phyloP scores from a whole-genome alignment of 768 basidiomycete genomes.

The Lactifluus volemus region DNA sequence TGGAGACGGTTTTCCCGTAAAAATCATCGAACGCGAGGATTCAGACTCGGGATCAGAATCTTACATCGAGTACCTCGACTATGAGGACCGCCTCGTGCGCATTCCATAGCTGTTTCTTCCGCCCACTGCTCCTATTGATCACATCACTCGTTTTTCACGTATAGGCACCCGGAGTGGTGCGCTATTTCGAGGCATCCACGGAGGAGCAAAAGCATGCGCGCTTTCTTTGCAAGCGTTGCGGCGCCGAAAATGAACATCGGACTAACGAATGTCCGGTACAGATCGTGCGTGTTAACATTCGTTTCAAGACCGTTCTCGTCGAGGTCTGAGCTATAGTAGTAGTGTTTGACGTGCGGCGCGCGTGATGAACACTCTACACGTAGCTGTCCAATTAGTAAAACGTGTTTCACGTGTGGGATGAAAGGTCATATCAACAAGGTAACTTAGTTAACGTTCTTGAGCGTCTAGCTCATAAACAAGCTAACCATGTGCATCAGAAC shows the following conservation, averaged over 20 bases:
- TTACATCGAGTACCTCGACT: slow-evolving; percentile 74
- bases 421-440: slow-evolving; percentile 73
- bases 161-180: slow-evolving; percentile 41
- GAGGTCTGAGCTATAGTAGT: neutral
- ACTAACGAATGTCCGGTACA: slow-evolving; percentile 58
- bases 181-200: slow-evolving; percentile 54
- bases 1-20: slow-evolving; percentile 30
- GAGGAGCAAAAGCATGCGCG: slow-evolving; percentile 35
- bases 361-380: slow-evolving; percentile 72
- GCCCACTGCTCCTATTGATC: neutral
- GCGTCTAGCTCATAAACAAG: neutral
- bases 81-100: slow-evolving; percentile 49
- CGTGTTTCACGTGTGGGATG: slow-evolving; percentile 75
- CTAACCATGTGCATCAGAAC: slow-evolving; percentile 33
- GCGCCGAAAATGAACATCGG: slow-evolving; percentile 63
- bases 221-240: slow-evolving; percentile 69
- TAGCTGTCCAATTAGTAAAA: slow-evolving; percentile 73
- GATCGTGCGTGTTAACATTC: slow-evolving; percentile 43
- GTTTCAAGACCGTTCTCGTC: neutral
- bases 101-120: neutral
- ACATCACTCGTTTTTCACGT: neutral
- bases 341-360: slow-evolving; percentile 79
- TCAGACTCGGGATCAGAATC: slow-evolving; percentile 51
- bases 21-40: slow-evolving; percentile 38
- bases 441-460: slow-evolving; percentile 20